A percentile compares a stretch with the other conserved stretches of the same genome.
Conservation (phyloP, 2,329 filamentous ascomycete genomes). For the Colletotrichum lupini region DNA sequence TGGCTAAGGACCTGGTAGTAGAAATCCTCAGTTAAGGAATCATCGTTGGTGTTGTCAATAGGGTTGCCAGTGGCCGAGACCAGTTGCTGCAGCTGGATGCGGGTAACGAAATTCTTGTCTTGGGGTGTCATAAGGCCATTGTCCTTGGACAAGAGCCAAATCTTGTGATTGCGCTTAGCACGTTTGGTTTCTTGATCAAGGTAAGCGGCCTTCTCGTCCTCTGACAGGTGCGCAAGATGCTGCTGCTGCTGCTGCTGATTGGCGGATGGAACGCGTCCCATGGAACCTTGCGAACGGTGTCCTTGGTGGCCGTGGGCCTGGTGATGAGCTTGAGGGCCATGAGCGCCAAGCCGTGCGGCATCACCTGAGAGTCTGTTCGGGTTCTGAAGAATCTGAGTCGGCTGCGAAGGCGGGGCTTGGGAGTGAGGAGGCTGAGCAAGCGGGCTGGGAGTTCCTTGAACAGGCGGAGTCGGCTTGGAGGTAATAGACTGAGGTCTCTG, state of each 20-base stretch:
- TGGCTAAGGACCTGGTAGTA: slow-evolving; percentile 98
- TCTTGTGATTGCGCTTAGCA: slow-evolving; percentile 98
- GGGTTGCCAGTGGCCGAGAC: slow-evolving; percentile 92
- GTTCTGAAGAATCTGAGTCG: slow-evolving; percentile 84
- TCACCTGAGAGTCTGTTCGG: slow-evolving; percentile 73
- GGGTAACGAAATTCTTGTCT: slow-evolving; percentile 99
- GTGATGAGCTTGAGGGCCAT: slow-evolving; percentile 40
- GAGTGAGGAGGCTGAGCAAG: slow-evolving; percentile 49
- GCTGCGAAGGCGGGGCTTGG: slow-evolving; percentile 59
- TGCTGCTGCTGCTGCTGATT: slow-evolving; percentile 80
- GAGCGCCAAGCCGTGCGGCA: slow-evolving; percentile 46
- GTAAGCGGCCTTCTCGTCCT: slow-evolving; percentile 86
- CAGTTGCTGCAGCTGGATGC: slow-evolving; percentile 96
- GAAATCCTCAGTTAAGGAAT: slow-evolving; percentile 90
- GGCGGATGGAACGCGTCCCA: slow-evolving; percentile 67
- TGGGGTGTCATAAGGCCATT: slow-evolving; percentile 99
- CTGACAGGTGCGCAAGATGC: slow-evolving; percentile 75
- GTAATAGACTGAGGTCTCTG: slow-evolving; percentile 62
- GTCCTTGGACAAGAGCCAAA: slow-evolving; percentile 90
- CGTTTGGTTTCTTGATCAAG: slow-evolving; percentile 92
- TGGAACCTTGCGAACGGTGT: slow-evolving; percentile 66
- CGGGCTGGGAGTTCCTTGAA: slow-evolving; percentile 45
- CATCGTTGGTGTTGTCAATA: slow-evolving; percentile 82
- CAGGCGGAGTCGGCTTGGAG: slow-evolving; percentile 52
- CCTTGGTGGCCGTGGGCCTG: slow-evolving; percentile 46